Evolutionary conservation across 495 filamentous ascomycete genomes (phyloP).

Genomic region (Penicillium waksmanii): DNA sequence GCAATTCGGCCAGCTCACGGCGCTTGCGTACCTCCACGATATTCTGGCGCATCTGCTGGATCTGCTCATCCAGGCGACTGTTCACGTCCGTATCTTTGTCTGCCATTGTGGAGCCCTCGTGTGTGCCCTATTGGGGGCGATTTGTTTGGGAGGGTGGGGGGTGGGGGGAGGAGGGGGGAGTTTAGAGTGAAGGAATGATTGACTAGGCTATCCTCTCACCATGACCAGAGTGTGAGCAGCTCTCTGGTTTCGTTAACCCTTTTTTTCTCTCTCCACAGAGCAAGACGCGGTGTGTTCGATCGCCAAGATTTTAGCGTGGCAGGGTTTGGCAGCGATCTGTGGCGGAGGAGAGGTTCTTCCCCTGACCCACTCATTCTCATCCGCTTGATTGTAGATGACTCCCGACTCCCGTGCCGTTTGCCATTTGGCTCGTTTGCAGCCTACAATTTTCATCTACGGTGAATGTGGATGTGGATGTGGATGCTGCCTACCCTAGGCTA

Average conservation of each 20-base stretch:
- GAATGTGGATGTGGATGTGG: neutral
- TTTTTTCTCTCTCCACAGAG: neutral
- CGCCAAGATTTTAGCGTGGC: conserved; percentile 2
- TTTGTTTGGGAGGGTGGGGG: neutral
- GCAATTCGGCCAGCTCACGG: conserved; percentile 4
- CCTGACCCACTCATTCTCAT: neutral
- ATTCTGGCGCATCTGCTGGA: neutral
- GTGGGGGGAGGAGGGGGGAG: neutral
- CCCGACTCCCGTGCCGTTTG: no score
- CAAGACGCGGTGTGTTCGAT: neutral
- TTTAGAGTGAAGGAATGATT: no score
- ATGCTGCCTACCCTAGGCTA: no score
- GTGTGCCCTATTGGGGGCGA: neutral
- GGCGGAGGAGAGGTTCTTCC: neutral
- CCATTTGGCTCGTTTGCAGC: no score
- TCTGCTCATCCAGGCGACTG: neutral
- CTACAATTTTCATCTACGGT: neutral
- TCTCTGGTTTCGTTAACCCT: neutral
- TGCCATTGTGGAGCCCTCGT: neutral
- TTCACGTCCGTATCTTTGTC: neutral
- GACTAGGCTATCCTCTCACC: no score
- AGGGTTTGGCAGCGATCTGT: neutral
- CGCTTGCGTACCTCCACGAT: neutral
- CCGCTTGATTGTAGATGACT: no score
- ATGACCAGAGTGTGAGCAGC: neutral